These are phyloP conservation scores for Drechslerella dactyloides DNA, from an alignment of 2,329 filamentous ascomycete species.

Conservation along the genomic window DNA sequence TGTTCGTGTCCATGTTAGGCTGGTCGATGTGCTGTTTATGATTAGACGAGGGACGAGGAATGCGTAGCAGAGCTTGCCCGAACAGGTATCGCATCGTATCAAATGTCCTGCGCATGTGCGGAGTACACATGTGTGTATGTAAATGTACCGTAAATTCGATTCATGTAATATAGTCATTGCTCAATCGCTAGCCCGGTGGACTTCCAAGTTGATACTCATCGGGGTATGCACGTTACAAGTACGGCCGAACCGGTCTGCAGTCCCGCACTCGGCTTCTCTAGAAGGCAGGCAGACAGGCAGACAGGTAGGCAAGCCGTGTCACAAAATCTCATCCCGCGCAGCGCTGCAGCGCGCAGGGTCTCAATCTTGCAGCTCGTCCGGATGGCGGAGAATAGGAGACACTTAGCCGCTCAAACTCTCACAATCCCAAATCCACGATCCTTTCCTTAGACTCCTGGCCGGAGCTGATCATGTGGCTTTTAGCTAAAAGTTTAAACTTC, in stretches of 20 bases:
- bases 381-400: background rate
- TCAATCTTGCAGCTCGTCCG: background rate
- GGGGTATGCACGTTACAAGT: slow-evolving; percentile 30
- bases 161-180: no score
- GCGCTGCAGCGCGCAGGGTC: slow-evolving; percentile 19
- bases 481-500: slow-evolving; percentile 3
- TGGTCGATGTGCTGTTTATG: no score
- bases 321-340: slow-evolving; percentile 27
- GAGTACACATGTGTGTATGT: no score
- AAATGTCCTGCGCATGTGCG: no score
- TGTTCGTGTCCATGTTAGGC: no score
- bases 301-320: slow-evolving; percentile 15
- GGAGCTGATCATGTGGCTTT: slow-evolving; percentile 24
- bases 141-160: no score
- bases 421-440: slow-evolving; percentile 20
- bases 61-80: no score
- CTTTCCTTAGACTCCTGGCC: slow-evolving; percentile 8
- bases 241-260: slow-evolving; percentile 31
- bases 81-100: no score
- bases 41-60: no score
- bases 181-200: slow-evolving; percentile 31
- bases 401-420: background rate
- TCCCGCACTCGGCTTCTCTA: slow-evolving; percentile 19
- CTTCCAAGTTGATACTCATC: slow-evolving; percentile 45
- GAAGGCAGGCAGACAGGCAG: no score